phyloP scores from a whole-genome alignment of 176 grass and related monocot species.

The Phragmites australis region DNA sequence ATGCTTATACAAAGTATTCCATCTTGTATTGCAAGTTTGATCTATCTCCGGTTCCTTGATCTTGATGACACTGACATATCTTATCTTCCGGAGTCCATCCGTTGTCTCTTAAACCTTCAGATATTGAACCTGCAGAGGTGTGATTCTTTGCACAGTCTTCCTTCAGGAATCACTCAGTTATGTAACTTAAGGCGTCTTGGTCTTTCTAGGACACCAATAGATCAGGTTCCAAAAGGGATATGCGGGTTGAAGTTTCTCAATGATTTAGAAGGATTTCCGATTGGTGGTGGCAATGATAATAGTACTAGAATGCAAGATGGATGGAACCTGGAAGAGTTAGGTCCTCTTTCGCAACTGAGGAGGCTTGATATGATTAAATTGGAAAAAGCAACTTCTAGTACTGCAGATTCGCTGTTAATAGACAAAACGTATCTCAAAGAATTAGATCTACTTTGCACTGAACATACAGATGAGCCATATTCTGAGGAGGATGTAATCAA shows the following conservation, averaged over 20 bases:
- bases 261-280: neutral
- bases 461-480: neutral
- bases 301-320: neutral
- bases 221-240: slow-evolving; percentile 33
- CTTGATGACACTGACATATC: neutral
- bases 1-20: neutral
- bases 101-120: slow-evolving; percentile 32
- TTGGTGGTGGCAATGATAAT: neutral
- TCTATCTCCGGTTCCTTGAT: slow-evolving; percentile 5
- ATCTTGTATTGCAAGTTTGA: neutral
- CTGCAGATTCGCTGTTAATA: neutral
- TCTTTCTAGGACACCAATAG: neutral
- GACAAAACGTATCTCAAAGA: neutral
- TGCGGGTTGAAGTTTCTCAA: neutral
- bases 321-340: slow-evolving; percentile 18
- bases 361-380: neutral
- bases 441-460: neutral
- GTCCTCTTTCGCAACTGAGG: neutral
- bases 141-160: neutral
- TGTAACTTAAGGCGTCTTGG: slow-evolving; percentile 3
- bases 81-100: slow-evolving; percentile 10
- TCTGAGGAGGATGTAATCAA: neutral
- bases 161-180: neutral
- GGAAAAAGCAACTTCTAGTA: neutral
- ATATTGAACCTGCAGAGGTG: slow-evolving; percentile 3